Conservation (phyloP, 192 early-diverging fungal genomes). For the Pilaira anomala region DNA sequence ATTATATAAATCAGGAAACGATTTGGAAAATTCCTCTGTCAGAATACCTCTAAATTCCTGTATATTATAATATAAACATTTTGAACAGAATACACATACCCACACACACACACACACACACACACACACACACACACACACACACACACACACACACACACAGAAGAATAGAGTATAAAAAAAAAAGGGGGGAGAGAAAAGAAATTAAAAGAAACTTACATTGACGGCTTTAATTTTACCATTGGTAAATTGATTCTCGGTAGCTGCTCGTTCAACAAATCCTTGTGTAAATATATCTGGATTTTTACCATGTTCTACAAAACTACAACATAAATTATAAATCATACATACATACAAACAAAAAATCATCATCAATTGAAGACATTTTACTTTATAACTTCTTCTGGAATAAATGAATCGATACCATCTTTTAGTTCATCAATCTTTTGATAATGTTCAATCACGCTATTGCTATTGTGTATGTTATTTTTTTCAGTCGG, state of each 20-base stretch:
- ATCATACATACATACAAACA: neutral
- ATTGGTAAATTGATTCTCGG: conserved; percentile 54
- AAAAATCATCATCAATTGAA: neutral
- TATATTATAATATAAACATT: neutral
- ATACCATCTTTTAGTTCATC: conserved; percentile 46
- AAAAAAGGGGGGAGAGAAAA: neutral
- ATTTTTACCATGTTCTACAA: conserved; percentile 49
- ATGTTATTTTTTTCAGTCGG: too few species aligned
- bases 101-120: too few species aligned
- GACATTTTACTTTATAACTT: conserved; percentile 55
- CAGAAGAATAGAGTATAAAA: neutral
- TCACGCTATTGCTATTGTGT: conserved; percentile 36
- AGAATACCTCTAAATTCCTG: conserved; percentile 34
- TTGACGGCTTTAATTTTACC: conserved; percentile 51
- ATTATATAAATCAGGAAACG: conserved; percentile 36
- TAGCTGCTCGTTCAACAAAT: conserved; percentile 48
- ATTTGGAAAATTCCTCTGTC: conserved; percentile 28
- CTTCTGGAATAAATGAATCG: conserved; percentile 46
- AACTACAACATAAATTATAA: conserved; percentile 26
- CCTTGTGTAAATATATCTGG: conserved; percentile 53
- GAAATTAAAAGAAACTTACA: conserved; percentile 23
- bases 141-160: too few species aligned
- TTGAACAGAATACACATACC: too few species aligned
- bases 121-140: too few species aligned
- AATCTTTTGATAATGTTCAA: conserved; percentile 32